These are phyloP conservation scores for Trichoderma guizhouense DNA, from an alignment of 2,329 filamentous ascomycete species.

Conservation along the genomic window DNA sequence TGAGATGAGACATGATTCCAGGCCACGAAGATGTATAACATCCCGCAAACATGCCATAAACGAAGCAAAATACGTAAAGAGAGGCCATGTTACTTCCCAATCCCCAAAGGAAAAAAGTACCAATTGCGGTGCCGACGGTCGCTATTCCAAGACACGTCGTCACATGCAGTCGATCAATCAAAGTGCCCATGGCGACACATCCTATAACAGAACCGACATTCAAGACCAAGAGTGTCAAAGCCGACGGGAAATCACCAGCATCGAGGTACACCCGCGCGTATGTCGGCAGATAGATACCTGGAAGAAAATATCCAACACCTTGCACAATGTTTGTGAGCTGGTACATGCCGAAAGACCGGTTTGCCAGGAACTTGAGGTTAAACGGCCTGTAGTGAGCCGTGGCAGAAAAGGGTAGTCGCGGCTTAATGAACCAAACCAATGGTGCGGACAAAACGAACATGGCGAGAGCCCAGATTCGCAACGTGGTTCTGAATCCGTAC, in stretches of 20 bases:
- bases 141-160: constrained; percentile 56
- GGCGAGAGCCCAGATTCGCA: constrained; percentile 51
- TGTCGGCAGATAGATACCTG: constrained; percentile 58
- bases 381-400: constrained; percentile 37
- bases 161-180: constrained; percentile 53
- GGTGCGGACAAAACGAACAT: constrained; percentile 51
- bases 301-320: constrained; percentile 61
- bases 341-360: constrained; percentile 55
- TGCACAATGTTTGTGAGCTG: constrained; percentile 56
- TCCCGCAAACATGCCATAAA: constrained; percentile 64
- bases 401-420: constrained; percentile 46
- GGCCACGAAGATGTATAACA: constrained; percentile 62
- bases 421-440: constrained; percentile 54
- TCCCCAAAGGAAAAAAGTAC: constrained; percentile 62
- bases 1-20: constrained; percentile 48
- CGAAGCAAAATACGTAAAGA: constrained; percentile 57
- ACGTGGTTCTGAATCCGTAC: constrained; percentile 51
- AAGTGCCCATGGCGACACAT: constrained; percentile 54
- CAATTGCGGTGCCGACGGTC: constrained; percentile 52
- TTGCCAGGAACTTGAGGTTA: constrained; percentile 49
- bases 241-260: constrained; percentile 46
- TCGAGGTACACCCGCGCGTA: constrained; percentile 51
- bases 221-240: constrained; percentile 56
- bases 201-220: constrained; percentile 59
- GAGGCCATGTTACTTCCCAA: constrained; percentile 49